Evolutionary conservation across 192 early-diverging fungal species (phyloP), one percentile per base, ranked within the genome.

Genomic region (Allomyces macrogynus): DNA sequence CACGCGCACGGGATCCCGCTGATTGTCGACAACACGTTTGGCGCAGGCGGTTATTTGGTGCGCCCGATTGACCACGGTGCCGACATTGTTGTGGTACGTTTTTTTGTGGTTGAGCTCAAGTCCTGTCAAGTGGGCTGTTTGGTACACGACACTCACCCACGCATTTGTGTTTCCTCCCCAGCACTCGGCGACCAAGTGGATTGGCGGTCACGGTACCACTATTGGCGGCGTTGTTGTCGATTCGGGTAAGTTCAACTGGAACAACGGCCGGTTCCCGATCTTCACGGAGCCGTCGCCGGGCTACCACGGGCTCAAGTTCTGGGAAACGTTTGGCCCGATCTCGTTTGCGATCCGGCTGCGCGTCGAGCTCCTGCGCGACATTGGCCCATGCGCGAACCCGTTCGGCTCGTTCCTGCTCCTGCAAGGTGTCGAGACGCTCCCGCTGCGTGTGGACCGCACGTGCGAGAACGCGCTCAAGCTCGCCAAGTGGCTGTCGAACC

Each of bases 11-110:
- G 90, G 23, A 76, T 96, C 49, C 93, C 93, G 54, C 75, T 96
- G 61, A 79, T 96, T 64, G 93, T 96, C 24, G 93, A 96, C 78
- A 96, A 96, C 79, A 96, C 93, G 0, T 96, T 94, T 72, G 93
- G 93, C 66, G 87, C 88, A 64, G 92, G 89, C 63, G 88, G 87
- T n/a, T 91, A 87, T 71, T 70, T 89, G 49, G 73, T 82, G 27
- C 80, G 81, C n/a, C 93, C 93, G 9, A 86, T 96, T 65, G 86
- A 90, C 44, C 85, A 92, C 72, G 92, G 91, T 67, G 93, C 93
- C 23, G 90, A 96, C 75, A 96, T 96, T 71, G 85, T 96, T 68
- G 85, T 90, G 20, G 86, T 86, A 40, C 32, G 32, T 40, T 3
- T 40, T 8, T 3, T 27, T 27, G 26, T n/a, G n/a, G n/a, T n/a